Conservation (phyloP, 208 protist species). For the Endotrypanum monterogeii region DNA sequence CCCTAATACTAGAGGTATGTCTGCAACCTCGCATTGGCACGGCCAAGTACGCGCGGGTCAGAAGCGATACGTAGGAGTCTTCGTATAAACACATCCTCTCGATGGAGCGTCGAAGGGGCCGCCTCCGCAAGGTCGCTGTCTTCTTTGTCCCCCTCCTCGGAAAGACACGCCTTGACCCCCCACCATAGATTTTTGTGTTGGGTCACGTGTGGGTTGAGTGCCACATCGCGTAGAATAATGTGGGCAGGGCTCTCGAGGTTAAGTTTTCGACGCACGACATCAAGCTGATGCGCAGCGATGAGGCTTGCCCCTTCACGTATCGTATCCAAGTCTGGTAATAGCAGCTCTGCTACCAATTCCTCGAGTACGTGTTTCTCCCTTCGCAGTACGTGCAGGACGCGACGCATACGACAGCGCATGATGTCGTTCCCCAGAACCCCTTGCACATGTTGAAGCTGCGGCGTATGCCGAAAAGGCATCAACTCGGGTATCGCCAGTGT, state of each 20-base stretch:
- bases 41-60: constrained; percentile 8
- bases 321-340: background rate
- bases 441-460: constrained; percentile 77
- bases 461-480: constrained; percentile 93
- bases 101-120: background rate
- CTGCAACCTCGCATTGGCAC: background rate
- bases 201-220: constrained; percentile 11
- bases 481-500: constrained; percentile 91
- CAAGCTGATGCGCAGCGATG: constrained; percentile 13
- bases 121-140: background rate
- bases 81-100: constrained; percentile 9
- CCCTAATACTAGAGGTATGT: constrained; percentile 5
- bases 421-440: constrained; percentile 67
- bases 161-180: background rate
- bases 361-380: constrained; percentile 64
- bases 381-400: constrained; percentile 45
- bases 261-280: constrained; percentile 35
- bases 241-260: constrained; percentile 31
- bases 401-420: constrained; percentile 63
- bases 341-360: constrained; percentile 34
- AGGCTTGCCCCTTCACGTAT: constrained; percentile 45
- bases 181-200: background rate
- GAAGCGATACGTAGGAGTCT: constrained; percentile 9
- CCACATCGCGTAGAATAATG: constrained; percentile 22
- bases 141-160: background rate